Evolutionary conservation across 2,329 filamentous ascomycete genomes (phyloP).

Genomic region (Ambrosiella xylebori): DNA sequence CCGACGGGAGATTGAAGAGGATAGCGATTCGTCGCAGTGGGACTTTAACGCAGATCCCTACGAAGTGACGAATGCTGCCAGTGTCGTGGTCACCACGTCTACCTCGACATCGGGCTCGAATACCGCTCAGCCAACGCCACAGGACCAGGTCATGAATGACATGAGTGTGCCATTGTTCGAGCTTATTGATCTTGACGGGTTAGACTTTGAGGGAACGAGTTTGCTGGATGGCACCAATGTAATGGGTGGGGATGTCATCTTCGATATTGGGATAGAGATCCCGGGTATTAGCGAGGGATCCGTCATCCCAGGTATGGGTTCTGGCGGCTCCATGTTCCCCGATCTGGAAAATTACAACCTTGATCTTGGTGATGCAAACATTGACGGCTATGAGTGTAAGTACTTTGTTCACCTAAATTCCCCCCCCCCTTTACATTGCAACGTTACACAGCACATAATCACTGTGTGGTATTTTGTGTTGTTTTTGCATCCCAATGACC

Average conservation of each 20-base stretch:
- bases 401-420: background rate
- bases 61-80: conserved; percentile 14
- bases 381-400: conserved; percentile 42
- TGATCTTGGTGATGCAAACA: conserved; percentile 23
- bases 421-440: background rate
- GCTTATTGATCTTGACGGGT: background rate
- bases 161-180: background rate
- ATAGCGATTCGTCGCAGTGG: conserved; percentile 45
- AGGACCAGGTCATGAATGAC: background rate
- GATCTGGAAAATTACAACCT: background rate
- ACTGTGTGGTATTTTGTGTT: background rate
- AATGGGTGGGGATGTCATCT: conserved; percentile 14
- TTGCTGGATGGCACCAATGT: conserved; percentile 21
- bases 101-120: background rate
- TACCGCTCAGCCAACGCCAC: background rate
- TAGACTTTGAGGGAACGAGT: background rate
- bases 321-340: background rate
- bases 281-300: conserved; percentile 18
- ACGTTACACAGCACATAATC: background rate
- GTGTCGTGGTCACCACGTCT: background rate
- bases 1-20: conserved; percentile 55
- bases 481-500: background rate
- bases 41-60: conserved; percentile 36
- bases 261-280: conserved; percentile 24
- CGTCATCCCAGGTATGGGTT: background rate